Conservation (phyloP, 805 yeast species). For the Jamesozyma gamospora region DNA sequence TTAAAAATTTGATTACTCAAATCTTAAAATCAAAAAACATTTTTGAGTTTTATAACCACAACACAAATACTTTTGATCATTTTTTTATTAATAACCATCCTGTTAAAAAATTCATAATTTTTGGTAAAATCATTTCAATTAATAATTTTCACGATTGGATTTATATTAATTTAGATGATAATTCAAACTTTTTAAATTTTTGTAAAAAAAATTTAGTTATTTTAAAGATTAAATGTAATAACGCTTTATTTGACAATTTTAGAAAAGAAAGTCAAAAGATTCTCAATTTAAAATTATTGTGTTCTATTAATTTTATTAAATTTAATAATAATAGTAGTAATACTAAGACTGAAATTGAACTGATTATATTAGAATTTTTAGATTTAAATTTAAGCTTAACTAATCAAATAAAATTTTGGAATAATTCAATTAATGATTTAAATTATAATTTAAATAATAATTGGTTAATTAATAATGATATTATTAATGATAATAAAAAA, state of each 20-base stretch:
- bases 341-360: neutral
- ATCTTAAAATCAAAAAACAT: neutral
- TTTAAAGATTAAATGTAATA: too few species aligned
- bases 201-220: neutral
- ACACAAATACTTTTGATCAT: neutral
- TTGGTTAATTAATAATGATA: neutral
- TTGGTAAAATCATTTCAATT: slow-evolving; percentile 31
- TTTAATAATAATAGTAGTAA: too few species aligned
- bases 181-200: slow-evolving; percentile 17
- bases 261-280: too few species aligned
- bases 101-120: slow-evolving; percentile 25
- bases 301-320: slow-evolving; percentile 3
- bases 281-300: slow-evolving; percentile 1
- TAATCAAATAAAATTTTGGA: neutral
- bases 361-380: neutral
- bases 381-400: neutral
- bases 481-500: neutral
- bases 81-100: slow-evolving; percentile 38
- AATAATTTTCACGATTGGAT: slow-evolving; percentile 5
- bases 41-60: neutral
- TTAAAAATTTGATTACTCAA: neutral
- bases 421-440: neutral
- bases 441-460: neutral
- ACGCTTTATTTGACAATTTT: too few species aligned
- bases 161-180: slow-evolving; percentile 18